Percentiles rank a stretch among this genome's conserved stretches.
Evolutionary conservation across 805 yeast genomes (phyloP).

Genomic region (Ogataea pini): DNA sequence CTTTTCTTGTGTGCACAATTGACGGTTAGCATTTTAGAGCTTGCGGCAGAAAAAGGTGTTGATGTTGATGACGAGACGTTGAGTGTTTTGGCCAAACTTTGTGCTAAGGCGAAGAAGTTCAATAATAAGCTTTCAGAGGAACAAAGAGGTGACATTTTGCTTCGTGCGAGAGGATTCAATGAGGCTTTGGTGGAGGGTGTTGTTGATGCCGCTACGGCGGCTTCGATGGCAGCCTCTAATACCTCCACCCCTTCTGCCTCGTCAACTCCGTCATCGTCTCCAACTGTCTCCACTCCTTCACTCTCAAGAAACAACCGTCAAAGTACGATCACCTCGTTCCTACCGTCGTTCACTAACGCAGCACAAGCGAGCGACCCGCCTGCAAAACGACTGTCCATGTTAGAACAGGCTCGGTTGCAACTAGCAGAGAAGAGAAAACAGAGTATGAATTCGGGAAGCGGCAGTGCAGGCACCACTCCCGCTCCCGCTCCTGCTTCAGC

Average conservation of each 20-base stretch:
- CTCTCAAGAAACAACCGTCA: not conserved
- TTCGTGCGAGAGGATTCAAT: slow-evolving; percentile 60
- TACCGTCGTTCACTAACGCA: slow-evolving; percentile 5
- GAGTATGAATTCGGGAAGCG: not conserved
- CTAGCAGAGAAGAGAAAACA: slow-evolving; percentile 28
- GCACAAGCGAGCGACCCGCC: slow-evolving; percentile 12
- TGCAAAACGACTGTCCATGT: slow-evolving; percentile 27
- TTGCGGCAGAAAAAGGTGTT: slow-evolving; percentile 56
- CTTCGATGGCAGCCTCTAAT: not conserved
- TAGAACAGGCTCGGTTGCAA: slow-evolving; percentile 30
- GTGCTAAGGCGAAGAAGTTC: slow-evolving; percentile 62
- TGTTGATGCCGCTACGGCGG: not conserved
- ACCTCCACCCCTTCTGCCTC: too few species aligned
- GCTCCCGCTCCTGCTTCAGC: slow-evolving; percentile 5
- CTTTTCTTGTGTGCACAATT: slow-evolving; percentile 71
- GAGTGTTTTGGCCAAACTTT: slow-evolving; percentile 58
- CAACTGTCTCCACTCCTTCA: not conserved
- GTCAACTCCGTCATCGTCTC: not conserved
- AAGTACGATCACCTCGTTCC: slow-evolving; percentile 16
- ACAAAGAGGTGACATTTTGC: slow-evolving; percentile 64
- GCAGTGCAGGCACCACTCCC: not conserved
- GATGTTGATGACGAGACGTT: slow-evolving; percentile 55
- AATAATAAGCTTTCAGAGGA: slow-evolving; percentile 69
- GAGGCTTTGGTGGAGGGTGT: slow-evolving; percentile 54
- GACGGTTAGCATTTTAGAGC: slow-evolving; percentile 63